A percentile compares a stretch with the other conserved stretches of the same genome.
phyloP scores from a whole-genome alignment of 352 stramenopile genomes.

The Pythium volutum region DNA sequence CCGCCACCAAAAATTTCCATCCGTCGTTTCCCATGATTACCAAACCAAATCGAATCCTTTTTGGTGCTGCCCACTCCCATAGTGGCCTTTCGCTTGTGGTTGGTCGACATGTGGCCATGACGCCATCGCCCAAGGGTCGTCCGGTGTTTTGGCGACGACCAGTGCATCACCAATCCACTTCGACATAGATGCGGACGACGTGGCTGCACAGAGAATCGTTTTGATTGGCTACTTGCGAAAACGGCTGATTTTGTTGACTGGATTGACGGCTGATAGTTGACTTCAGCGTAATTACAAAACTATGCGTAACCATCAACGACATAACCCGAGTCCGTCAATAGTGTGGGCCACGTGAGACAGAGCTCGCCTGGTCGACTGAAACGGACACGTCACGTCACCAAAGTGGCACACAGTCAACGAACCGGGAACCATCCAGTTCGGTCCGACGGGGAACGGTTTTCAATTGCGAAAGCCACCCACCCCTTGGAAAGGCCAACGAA shows the following conservation, averaged over 20 bases:
- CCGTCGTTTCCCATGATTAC: background rate
- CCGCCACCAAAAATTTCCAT: no score
- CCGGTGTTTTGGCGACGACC: constrained; percentile 25
- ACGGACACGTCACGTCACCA: no score
- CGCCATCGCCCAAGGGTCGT: constrained; percentile 4
- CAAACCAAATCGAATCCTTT: background rate
- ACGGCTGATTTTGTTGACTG: constrained; percentile 6
- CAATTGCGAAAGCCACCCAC: no score
- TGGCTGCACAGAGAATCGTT: constrained; percentile 12
- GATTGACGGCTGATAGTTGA: background rate
- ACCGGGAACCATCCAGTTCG: no score
- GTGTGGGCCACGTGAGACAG: background rate
- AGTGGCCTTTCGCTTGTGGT: background rate
- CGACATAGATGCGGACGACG: constrained; percentile 19
- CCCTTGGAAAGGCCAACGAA: no score
- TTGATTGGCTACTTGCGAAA: constrained; percentile 19
- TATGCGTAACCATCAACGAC: background rate
- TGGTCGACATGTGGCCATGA: background rate
- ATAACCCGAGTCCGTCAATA: background rate
- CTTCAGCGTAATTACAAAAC: background rate
- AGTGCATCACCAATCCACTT: constrained; percentile 26
- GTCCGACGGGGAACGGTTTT: no score
- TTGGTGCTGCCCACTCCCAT: background rate
- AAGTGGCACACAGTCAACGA: no score
- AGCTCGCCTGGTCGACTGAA: no score